phyloP scores from a whole-genome alignment of 2,329 filamentous ascomycete genomes.

The Tolypocladium tropicale region DNA sequence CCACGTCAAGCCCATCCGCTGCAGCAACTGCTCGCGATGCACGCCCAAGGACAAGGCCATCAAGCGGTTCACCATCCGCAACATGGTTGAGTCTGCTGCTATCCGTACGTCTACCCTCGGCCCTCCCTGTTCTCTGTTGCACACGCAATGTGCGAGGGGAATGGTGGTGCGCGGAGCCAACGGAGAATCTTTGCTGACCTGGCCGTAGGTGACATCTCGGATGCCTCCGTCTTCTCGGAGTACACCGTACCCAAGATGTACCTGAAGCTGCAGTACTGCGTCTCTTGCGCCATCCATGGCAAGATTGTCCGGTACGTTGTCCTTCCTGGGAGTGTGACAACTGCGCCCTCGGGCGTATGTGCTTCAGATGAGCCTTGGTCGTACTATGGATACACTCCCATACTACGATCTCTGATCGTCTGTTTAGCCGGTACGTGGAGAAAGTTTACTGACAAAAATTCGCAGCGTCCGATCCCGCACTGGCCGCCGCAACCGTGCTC shows the following conservation, averaged over 20 bases:
- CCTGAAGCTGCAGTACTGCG: slow-evolving; percentile 99
- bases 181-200: slow-evolving; percentile 2
- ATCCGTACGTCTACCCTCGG: slow-evolving; percentile 68
- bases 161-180: not conserved
- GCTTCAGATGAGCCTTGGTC: slow-evolving; percentile 52
- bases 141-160: not conserved
- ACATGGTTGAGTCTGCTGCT: slow-evolving; percentile 99
- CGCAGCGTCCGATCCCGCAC: slow-evolving; percentile 89
- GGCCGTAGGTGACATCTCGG: slow-evolving; percentile 90
- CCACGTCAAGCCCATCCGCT: slow-evolving; percentile 97
- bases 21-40: slow-evolving; percentile 67
- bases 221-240: slow-evolving; percentile 97
- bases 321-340: slow-evolving; percentile 48
- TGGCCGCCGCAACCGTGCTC: slow-evolving; percentile 97
- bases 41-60: slow-evolving; percentile 99
- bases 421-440: slow-evolving; percentile 16
- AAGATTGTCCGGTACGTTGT: slow-evolving; percentile 98
- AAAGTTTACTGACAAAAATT: slow-evolving; percentile 29
- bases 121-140: not conserved
- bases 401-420: slow-evolving; percentile 3
- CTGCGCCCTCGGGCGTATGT: slow-evolving; percentile 37
- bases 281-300: slow-evolving; percentile 99
- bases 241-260: slow-evolving; percentile 99
- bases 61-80: slow-evolving; percentile 99
- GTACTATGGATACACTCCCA: slow-evolving; percentile 29